These are phyloP conservation scores for Talaromyces amestolkiae DNA, from an alignment of 2,329 filamentous ascomycete genomes.

Conservation along the genomic window DNA sequence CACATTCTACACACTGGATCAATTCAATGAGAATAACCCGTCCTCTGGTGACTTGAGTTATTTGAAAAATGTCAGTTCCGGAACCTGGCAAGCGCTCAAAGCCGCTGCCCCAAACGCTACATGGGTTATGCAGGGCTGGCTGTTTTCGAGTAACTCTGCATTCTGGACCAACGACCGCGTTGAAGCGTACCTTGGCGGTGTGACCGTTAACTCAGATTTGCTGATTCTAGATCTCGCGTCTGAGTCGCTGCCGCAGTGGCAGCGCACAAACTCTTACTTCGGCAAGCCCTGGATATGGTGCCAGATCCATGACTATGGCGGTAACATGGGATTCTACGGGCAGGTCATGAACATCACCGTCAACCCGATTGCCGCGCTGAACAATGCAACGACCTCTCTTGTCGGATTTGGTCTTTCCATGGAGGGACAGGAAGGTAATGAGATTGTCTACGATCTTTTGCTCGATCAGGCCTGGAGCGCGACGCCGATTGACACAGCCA, in stretches of 20 bases:
- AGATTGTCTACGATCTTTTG: conserved; percentile 53
- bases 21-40: conserved; percentile 54
- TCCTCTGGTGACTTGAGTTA: conserved; percentile 47
- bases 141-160: conserved; percentile 46
- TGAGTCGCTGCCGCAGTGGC: conserved; percentile 52
- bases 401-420: conserved; percentile 51
- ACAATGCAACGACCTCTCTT: conserved; percentile 40
- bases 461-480: conserved; percentile 52
- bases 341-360: conserved; percentile 51
- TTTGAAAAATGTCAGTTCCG: conserved; percentile 43
- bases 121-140: conserved; percentile 57
- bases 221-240: conserved; percentile 53
- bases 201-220: conserved; percentile 47
- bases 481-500: conserved; percentile 43
- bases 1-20: conserved; percentile 52
- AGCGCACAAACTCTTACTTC: conserved; percentile 50
- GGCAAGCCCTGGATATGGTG: conserved; percentile 58
- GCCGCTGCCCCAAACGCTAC: conserved; percentile 48
- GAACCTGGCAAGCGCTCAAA: conserved; percentile 50
- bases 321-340: conserved; percentile 51
- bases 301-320: conserved; percentile 52
- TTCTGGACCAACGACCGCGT: conserved; percentile 53
- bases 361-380: conserved; percentile 47
- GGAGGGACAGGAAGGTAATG: conserved; percentile 54
- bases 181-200: conserved; percentile 51